A percentile compares a stretch with the other conserved stretches of the same genome.
These are phyloP conservation scores for Scutellaria baicalensis DNA, from an alignment of 257 asterid species.

Conservation along the genomic window DNA sequence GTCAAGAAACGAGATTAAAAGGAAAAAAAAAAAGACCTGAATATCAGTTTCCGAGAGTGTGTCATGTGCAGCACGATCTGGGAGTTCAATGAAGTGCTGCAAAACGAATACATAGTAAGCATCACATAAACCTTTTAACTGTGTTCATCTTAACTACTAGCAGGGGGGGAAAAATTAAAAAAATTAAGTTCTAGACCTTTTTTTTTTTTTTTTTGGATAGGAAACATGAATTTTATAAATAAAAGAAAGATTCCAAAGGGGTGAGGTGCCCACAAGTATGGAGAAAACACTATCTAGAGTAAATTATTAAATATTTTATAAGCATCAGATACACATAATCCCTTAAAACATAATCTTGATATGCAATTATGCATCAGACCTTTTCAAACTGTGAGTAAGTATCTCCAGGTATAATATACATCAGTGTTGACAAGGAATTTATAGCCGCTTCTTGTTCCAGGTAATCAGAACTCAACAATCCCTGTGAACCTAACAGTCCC, in stretches of 20 bases:
- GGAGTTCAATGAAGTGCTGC: constrained; percentile 73
- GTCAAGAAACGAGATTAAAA: neutral
- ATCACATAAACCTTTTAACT: constrained; percentile 8
- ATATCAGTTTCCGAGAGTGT: constrained; percentile 68
- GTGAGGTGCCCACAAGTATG: no score
- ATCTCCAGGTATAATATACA: constrained; percentile 83
- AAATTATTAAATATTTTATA: no score
- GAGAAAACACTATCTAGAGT: no score
- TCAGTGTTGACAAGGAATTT: constrained; percentile 66
- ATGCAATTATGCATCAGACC: constrained; percentile 29
- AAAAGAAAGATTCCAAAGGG: no score
- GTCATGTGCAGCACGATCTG: constrained; percentile 69
- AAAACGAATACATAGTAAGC: constrained; percentile 17
- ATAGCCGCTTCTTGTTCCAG: constrained; percentile 78
- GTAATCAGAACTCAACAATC: constrained; percentile 62
- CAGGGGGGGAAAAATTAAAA: neutral
- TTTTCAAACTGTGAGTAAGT: constrained; percentile 77
- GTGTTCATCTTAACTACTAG: neutral
- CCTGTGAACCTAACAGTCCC: constrained; percentile 70
- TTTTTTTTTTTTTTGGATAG: no score
- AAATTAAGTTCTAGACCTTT: no score
- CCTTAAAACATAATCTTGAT: no score
- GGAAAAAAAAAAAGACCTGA: constrained; percentile 51
- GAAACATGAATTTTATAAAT: no score
- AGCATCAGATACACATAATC: no score